Evolutionary conservation across 164 flowering plant genomes (phyloP).

Genomic region (Stephania cephalantha): DNA sequence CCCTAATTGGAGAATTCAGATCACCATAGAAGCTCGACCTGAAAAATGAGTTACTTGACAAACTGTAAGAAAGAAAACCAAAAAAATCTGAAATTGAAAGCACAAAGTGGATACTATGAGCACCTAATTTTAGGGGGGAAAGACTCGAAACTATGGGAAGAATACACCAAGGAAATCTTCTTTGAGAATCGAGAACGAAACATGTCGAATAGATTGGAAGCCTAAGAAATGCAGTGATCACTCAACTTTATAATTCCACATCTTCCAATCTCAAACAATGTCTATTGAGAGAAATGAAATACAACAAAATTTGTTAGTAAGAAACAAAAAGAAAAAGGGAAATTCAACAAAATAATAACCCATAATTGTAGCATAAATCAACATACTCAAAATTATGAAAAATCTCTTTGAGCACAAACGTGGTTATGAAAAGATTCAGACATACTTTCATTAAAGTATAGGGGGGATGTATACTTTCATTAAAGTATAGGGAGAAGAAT

Average conservation of each 20-base stretch:
- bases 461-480: too few relatives aligned
- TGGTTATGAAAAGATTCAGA: too few relatives aligned
- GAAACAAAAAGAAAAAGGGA: too few relatives aligned
- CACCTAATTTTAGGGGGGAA: slow-evolving; percentile 21
- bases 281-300: background rate
- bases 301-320: background rate
- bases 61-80: background rate
- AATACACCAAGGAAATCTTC: slow-evolving; percentile 15
- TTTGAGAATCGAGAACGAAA: slow-evolving; percentile 25
- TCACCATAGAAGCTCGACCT: background rate
- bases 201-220: slow-evolving; percentile 22
- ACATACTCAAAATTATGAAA: too few relatives aligned
- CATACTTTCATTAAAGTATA: too few relatives aligned
- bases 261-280: background rate
- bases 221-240: background rate
- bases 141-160: slow-evolving; percentile 6
- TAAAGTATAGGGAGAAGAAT: too few relatives aligned
- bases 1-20: slow-evolving; percentile 10
- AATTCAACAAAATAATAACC: too few relatives aligned
- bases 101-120: background rate
- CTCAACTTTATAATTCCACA: background rate
- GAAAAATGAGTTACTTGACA: background rate
- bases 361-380: too few relatives aligned
- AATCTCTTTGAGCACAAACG: too few relatives aligned
- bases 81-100: background rate